Evolutionary conservation across 1,284 basidiomycete species (phyloP).

Genomic region (Spongispora temasekensis): DNA sequence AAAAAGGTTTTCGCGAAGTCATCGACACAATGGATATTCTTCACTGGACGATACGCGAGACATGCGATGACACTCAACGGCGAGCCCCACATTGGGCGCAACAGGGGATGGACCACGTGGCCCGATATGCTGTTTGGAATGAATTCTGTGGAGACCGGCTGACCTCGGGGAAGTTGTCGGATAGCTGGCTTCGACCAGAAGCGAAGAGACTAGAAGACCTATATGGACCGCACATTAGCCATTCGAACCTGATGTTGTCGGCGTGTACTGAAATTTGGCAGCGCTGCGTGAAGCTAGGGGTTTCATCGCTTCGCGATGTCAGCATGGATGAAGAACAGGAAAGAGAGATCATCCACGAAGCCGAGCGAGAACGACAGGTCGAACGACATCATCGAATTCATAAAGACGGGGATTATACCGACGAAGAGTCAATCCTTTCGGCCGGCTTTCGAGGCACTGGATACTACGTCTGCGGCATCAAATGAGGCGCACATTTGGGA

Average conservation of each 20-base stretch:
- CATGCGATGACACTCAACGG: not conserved
- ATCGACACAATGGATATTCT: not conserved
- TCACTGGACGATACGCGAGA: not conserved
- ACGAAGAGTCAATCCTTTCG: too few relatives aligned
- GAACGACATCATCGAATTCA: too few relatives aligned
- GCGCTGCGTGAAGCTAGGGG: not conserved
- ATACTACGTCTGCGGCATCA: too few relatives aligned
- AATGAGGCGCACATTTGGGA: too few relatives aligned
- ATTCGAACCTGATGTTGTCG: not conserved
- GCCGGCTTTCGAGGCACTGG: too few relatives aligned
- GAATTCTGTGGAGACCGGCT: not conserved
- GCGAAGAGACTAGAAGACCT: not conserved
- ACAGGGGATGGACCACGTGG: not conserved
- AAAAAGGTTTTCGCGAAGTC: not conserved
- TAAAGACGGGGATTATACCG: too few relatives aligned
- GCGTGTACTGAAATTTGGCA: not conserved
- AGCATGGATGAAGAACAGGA: too few relatives aligned
- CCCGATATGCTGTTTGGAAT: not conserved
- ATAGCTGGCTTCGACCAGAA: not conserved
- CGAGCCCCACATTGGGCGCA: not conserved
- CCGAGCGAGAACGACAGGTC: too few relatives aligned
- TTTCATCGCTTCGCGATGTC: not conserved
- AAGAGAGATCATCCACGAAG: too few relatives aligned
- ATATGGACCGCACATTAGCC: not conserved
- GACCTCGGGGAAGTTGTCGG: not conserved